Evolutionary conservation across 805 yeast species (phyloP), one percentile per base, ranked within the genome.

Genomic region (Kodamaea kakaduensis): DNA sequence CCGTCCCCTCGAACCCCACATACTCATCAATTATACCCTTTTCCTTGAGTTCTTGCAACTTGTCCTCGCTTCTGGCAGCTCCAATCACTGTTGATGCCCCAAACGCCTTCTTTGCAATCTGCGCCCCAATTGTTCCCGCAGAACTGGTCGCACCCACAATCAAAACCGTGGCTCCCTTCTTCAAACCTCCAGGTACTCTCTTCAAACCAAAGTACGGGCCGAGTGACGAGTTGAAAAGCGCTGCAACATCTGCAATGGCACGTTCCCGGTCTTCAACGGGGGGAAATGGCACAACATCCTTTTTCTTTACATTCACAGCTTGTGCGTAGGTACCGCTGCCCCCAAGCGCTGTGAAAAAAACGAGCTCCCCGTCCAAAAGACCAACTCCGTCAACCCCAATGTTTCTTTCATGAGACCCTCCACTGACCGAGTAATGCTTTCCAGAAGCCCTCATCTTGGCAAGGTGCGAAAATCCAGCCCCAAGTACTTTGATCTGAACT

Each of bases 351-450:
- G 38, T 25, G 27, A 39, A 39, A 18, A 31, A 37, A n/a, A 37
- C 45, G 31, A 34, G 31, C 24, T 39, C 17, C 18, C 25, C 41
- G 10, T 24, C 43, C 8, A 42, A 24, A 10, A 20, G 23, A 8
- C 45, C 45, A 12, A 42, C 45, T 4, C 45, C 45, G 31, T 42
- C 45, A 1, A 42, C 42, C 2, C 45, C 45, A 13, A 39, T 22
- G 5, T 18, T 8, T 17, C 30, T 31, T 10, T 42, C 45, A 8
- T 21, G 16, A 8, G 12, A 12, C 9, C 22, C 20, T 4, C 25
- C 27, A 10, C 23, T 23, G 3, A 29, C 33, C 6, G 41, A 39
- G 8, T 39, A 39, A 25, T 42, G 45, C 3, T 25, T 23, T 14
- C 45, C 43, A 7, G 32, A 16, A 1, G 45, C 45, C 9, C 41